Conservation (phyloP, 371 early-diverging fungal species). For the Syncephalastrum racemosum region DNA sequence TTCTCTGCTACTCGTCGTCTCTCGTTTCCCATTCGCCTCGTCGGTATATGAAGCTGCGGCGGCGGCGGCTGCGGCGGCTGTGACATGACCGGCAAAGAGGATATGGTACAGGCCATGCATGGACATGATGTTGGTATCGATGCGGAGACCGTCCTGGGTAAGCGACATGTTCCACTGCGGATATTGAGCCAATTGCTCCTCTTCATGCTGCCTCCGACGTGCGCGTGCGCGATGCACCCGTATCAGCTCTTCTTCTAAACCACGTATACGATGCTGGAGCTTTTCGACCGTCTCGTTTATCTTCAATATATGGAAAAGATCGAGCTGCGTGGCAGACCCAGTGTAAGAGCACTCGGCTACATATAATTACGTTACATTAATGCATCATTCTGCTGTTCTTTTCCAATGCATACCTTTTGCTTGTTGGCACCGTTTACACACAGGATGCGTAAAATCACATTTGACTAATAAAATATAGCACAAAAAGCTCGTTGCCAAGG, state of each 20-base stretch:
- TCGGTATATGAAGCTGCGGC: slow-evolving; percentile 1
- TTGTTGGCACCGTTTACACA: slow-evolving; percentile 35
- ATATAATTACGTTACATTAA: background rate
- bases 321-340: slow-evolving; percentile 42
- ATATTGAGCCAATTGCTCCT: slow-evolving; percentile 1
- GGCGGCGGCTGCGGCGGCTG: slow-evolving; percentile 7
- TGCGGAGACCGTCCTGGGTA: slow-evolving; percentile 34
- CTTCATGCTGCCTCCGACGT: background rate
- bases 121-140: slow-evolving; percentile 40
- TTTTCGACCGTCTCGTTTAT: slow-evolving; percentile 35
- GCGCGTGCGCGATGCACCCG: slow-evolving; percentile 11
- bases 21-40: slow-evolving; percentile 6
- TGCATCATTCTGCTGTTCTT: background rate
- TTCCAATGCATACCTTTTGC: slow-evolving; percentile 32
- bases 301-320: slow-evolving; percentile 37
- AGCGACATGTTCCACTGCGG: slow-evolving; percentile 36
- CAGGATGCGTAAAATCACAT: slow-evolving; percentile 48
- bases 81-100: slow-evolving; percentile 28
- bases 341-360: slow-evolving; percentile 37
- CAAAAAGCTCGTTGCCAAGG: background rate
- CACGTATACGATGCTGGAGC: slow-evolving; percentile 29
- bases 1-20: slow-evolving; percentile 5
- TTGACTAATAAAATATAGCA: slow-evolving; percentile 24
- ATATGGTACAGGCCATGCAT: slow-evolving; percentile 35
- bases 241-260: slow-evolving; percentile 29